Conservation (phyloP, 2,329 filamentous ascomycete genomes). For the Nigrospora osmanthi region DNA sequence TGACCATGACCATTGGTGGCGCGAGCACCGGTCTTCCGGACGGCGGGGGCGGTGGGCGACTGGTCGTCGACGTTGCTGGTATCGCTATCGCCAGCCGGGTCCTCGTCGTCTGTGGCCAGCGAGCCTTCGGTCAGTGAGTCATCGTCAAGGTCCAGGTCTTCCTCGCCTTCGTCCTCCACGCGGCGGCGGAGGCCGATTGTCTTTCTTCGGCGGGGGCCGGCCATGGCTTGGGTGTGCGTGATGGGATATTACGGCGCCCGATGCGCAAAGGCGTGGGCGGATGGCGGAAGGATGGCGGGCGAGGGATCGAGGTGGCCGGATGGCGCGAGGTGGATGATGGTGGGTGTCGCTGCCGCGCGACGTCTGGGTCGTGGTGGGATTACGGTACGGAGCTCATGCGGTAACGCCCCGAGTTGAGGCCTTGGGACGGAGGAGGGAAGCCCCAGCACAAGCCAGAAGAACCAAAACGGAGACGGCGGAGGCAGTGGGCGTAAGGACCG, state of each 20-base stretch:
- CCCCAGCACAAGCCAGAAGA: conserved; percentile 2
- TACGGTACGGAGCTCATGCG: conserved; percentile 15
- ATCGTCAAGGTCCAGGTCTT: conserved; percentile 57
- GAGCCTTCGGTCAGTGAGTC: conserved; percentile 61
- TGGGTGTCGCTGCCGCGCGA: conserved; percentile 15
- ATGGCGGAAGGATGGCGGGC: conserved; percentile 1
- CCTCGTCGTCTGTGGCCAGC: conserved; percentile 52
- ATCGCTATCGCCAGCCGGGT: conserved; percentile 53
- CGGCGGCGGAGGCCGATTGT: conserved; percentile 60
- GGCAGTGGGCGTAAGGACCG: conserved; percentile 1
- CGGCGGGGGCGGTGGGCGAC: conserved; percentile 32
- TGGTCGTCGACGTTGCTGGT: conserved; percentile 54
- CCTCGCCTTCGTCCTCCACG: conserved; percentile 63
- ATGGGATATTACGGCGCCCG: conserved; percentile 1
- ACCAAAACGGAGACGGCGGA: neutral
- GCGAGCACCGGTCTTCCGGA: conserved; percentile 17
- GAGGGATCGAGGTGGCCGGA: conserved; percentile 6
- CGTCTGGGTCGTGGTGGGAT: conserved; percentile 19
- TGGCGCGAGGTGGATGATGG: conserved; percentile 6
- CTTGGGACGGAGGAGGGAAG: conserved; percentile 11
- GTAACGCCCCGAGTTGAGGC: conserved; percentile 4
- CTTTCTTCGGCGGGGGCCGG: conserved; percentile 51
- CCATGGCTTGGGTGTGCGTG: conserved; percentile 26
- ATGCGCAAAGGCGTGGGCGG: conserved; percentile 7
- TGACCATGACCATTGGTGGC: conserved; percentile 21